phyloP scores from a whole-genome alignment of 1,284 basidiomycete species.

The Cystobasidium slooffiae region DNA sequence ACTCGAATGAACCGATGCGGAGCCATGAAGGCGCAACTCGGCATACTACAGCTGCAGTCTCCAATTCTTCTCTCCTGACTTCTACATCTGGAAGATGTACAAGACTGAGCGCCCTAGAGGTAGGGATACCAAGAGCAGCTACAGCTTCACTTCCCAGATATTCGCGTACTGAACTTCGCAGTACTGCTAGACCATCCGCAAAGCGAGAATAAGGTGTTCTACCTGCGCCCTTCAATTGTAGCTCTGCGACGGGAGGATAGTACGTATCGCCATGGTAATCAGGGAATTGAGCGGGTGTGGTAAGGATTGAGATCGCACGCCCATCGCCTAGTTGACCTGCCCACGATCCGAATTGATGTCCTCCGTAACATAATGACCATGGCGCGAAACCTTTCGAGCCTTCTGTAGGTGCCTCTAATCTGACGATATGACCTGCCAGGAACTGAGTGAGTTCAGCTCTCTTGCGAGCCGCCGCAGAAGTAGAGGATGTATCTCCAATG shows the following conservation, averaged over 20 bases:
- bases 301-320: slow-evolving; percentile 77
- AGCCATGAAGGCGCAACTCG: slow-evolving; percentile 88
- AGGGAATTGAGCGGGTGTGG: slow-evolving; percentile 40
- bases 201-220: slow-evolving; percentile 88
- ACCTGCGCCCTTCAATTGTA: slow-evolving; percentile 93
- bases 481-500: slow-evolving; percentile 44
- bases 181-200: slow-evolving; percentile 90
- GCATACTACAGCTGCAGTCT: slow-evolving; percentile 78
- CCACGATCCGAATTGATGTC: slow-evolving; percentile 62
- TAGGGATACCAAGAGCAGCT: slow-evolving; percentile 82
- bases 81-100: slow-evolving; percentile 74
- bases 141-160: slow-evolving; percentile 70
- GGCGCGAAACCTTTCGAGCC: slow-evolving; percentile 68
- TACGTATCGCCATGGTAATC: slow-evolving; percentile 27
- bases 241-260: slow-evolving; percentile 58
- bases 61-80: slow-evolving; percentile 78
- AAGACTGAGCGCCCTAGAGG: slow-evolving; percentile 83
- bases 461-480: slow-evolving; percentile 51
- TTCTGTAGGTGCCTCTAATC: slow-evolving; percentile 62
- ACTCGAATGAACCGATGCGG: slow-evolving; percentile 69
- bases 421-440: slow-evolving; percentile 74
- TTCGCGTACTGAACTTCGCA: slow-evolving; percentile 89
- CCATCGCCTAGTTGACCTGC: slow-evolving; percentile 98
- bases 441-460: slow-evolving; percentile 75
- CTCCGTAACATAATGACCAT: slow-evolving; percentile 78